These are phyloP conservation scores for Phytophthora syringae DNA, from an alignment of 352 stramenopile genomes.

Conservation along the genomic window DNA sequence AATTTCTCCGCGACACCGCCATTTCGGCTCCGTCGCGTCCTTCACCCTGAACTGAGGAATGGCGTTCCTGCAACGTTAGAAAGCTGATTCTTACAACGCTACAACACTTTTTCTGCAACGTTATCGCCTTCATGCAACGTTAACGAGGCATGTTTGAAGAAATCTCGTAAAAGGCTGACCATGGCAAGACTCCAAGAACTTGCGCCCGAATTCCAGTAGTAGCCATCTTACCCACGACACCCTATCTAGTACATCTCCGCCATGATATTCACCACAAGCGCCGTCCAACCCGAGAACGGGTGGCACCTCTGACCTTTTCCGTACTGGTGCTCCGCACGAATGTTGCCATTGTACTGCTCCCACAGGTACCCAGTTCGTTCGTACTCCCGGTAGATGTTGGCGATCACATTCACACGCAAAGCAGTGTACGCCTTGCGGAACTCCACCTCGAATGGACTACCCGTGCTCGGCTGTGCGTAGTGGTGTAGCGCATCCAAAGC, in stretches of 20 bases:
- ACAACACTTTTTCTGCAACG: too few relatives aligned
- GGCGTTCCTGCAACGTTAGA: too few relatives aligned
- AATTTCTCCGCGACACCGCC: constrained; percentile 59
- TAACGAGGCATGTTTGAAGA: too few relatives aligned
- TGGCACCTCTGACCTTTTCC: constrained; percentile 90
- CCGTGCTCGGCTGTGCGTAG: constrained; percentile 56
- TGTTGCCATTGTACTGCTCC: constrained; percentile 94
- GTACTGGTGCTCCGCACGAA: constrained; percentile 45
- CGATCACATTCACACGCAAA: constrained; percentile 69
- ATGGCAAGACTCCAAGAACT: too few relatives aligned
- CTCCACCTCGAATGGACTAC: constrained; percentile 52
- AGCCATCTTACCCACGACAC: not conserved
- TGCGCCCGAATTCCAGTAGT: too few relatives aligned
- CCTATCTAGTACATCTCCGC: constrained; percentile 86
- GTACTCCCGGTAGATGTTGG: constrained; percentile 81
- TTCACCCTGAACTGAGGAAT: too few relatives aligned
- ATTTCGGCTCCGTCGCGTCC: constrained; percentile 57
- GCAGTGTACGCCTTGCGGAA: constrained; percentile 51
- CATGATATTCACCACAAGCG: constrained; percentile 94
- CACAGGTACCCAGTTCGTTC: constrained; percentile 91
- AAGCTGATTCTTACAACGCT: too few relatives aligned
- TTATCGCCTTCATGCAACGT: too few relatives aligned
- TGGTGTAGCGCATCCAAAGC: constrained; percentile 84
- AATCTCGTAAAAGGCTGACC: too few relatives aligned
- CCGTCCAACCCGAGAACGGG: constrained; percentile 95